Base-by-base conservation (phyloP, 1,284 basidiomycete genomes). In the Apiotrichum siamense region DNA sequence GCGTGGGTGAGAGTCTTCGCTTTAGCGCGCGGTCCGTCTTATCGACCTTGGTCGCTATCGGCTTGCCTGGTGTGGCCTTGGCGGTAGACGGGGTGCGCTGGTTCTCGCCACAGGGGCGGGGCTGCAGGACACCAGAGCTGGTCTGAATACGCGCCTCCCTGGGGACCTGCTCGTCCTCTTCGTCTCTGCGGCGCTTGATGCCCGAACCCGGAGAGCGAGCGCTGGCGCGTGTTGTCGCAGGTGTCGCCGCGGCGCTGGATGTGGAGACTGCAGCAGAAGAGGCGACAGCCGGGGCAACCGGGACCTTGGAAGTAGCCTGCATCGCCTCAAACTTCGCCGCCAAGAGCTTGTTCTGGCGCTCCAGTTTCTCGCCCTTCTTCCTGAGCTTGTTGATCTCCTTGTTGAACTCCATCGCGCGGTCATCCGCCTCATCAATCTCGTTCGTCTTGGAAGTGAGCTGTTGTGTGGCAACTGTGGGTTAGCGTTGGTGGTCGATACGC, bases 361-460 rank as follows among this genome's bases (percentile, higher is more conserved):
- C 49, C 17, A 59, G 46, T 43, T 59, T 59, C 31, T 48, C 48
- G 0, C 27, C 46, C 7, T 45, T 37, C 18, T 46, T 39, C n/a
- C 33, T 21, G 1, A 50, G 18, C 21, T 42, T 42, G 15, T 43
- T 45, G 29, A 59, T 45, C 43, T 59, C 49, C 31, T 49, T 50
- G 42, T 49, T 53, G 33, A 59, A 44, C 24, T 59, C 49, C 20
- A 53, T 27, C 7, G 46, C 53, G 37, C 51, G 54, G 43, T 59
- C 57, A 42, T 59, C 57, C 7, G 57, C 50, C 42, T 59, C 57
- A 25, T 59, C 57, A 25, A 59, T 33, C 35, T 59, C 57, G 40
- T 42, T 42, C 20, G 49, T 55, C 49, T 59, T 59, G 27, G 48
- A 40, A 2, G 45, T 38, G 12, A 56, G 50, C 13, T 43, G 42